Evolutionary conservation across 306 rosid species (phyloP), one percentile per base, ranked within the genome.

Genomic region (Vigna angularis): DNA sequence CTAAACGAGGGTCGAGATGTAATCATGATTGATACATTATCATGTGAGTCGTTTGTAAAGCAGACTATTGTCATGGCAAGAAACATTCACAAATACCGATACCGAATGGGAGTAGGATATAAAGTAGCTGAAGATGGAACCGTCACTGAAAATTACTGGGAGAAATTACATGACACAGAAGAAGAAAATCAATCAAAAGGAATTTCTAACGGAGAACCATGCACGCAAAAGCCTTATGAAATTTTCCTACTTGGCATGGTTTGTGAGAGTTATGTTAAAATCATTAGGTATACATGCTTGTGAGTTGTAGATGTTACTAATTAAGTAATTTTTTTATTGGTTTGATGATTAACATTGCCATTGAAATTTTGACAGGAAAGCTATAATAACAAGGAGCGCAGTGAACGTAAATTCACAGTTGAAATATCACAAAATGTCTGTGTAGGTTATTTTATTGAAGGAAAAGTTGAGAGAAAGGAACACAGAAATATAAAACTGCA

Each of bases 221-320:
- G 36, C 53, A 56, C 18, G 11, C 81, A 84, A 81, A 88, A 75
- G 73, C 96, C 99, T 15, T 95, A 95, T 72, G 86, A 90, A 86
- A 89, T 95, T 52, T 96, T 93, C 88, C 76, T 95, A 82, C 93
- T 93, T 75, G 99, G 99, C 62, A 96, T 95, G 56, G 93, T 93
- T 80, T 95, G 99, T 87, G 97, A 95, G 80, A 89, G 93, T 57
- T 89, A 92, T 55, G 87, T 88, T 62, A 88, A 98, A 85, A 98
- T 97, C 79, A 93, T 95, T 5, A 92, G 97, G 97, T 91, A 74
- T 16, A 44, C 42, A 26, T 44, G 3, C 67, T 65, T 77, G 17
- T 40, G 32, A 49, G 49, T 44, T 15, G 26, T 62, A 5, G 56
- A 64, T 16, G 13, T 28, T 56, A 16, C 30, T 77, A 26, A 44